These are phyloP conservation scores for Bertia moriformis DNA, from an alignment of 2,329 filamentous ascomycete genomes.

Conservation along the genomic window DNA sequence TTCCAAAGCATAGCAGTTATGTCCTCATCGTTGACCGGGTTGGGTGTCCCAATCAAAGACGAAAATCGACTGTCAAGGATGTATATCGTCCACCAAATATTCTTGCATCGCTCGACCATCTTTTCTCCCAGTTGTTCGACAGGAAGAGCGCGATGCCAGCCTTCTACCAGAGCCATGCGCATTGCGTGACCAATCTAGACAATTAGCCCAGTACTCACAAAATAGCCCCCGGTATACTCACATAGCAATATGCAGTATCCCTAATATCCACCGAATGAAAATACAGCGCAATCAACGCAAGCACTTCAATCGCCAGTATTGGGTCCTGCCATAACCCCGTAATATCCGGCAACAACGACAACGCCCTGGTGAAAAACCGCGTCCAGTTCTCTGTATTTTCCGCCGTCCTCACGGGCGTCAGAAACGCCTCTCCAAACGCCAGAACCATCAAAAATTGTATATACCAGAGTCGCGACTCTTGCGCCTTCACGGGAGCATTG, in stretches of 20 bases:
- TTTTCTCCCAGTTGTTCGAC: not conserved
- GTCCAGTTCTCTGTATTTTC: not conserved
- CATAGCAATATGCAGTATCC: not conserved
- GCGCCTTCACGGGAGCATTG: constrained; percentile 7
- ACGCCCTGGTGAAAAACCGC: not conserved
- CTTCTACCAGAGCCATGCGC: not conserved
- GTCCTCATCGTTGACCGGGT: constrained; percentile 14
- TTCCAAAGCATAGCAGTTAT: constrained; percentile 9
- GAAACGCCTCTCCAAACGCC: constrained; percentile 4
- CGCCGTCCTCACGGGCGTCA: not conserved
- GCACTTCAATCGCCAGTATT: not conserved
- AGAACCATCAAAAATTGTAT: constrained; percentile 4
- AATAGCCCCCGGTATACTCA: not conserved
- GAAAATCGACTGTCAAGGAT: not conserved
- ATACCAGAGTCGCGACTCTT: constrained; percentile 5
- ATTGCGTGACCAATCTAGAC: not conserved
- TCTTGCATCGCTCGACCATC: not conserved
- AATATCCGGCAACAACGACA: constrained; percentile 1
- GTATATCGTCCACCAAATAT: not conserved
- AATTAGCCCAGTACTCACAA: not conserved
- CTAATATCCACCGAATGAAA: not conserved
- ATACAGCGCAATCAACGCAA: not conserved
- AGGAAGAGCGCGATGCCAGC: not conserved
- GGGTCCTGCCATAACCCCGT: not conserved
- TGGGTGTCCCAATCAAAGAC: not conserved